Percentiles rank a stretch among this genome's conserved stretches.
phyloP scores from a whole-genome alignment of 305 asterid species.

The Fraxinus greggii region DNA sequence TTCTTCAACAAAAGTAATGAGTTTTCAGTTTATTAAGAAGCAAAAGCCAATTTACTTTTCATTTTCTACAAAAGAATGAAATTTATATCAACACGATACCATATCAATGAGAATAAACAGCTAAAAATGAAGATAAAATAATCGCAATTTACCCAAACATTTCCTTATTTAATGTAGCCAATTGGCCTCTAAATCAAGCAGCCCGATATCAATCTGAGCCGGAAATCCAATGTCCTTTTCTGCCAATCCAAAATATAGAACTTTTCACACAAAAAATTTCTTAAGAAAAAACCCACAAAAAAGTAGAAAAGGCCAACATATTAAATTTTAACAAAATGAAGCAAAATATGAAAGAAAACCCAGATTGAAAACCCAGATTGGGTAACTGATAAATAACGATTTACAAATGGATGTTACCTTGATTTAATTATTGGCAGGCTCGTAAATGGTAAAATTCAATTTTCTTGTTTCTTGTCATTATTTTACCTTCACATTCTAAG shows the following conservation, averaged over 20 bases:
- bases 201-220: constrained; percentile 8
- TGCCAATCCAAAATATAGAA: neutral
- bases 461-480: constrained; percentile 1
- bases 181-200: constrained; percentile 13
- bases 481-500: constrained; percentile 1
- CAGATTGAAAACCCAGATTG: neutral
- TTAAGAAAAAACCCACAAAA: constrained; percentile 15
- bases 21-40: neutral
- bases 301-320: neutral
- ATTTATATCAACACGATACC: neutral
- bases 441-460: constrained; percentile 3
- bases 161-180: constrained; percentile 4
- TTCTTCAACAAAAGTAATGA: neutral
- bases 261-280: neutral
- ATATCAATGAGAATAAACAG: neutral
- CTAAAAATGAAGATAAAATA: neutral
- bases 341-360: neutral
- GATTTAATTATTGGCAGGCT: neutral
- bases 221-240: constrained; percentile 8
- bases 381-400: neutral
- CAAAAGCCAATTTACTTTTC: neutral
- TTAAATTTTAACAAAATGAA: constrained; percentile 9
- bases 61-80: constrained; percentile 4
- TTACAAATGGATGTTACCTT: constrained; percentile 25
- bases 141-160: constrained; percentile 15